Conservation (phyloP, 345 rosid species). For the Mallotus nudiflorus region DNA sequence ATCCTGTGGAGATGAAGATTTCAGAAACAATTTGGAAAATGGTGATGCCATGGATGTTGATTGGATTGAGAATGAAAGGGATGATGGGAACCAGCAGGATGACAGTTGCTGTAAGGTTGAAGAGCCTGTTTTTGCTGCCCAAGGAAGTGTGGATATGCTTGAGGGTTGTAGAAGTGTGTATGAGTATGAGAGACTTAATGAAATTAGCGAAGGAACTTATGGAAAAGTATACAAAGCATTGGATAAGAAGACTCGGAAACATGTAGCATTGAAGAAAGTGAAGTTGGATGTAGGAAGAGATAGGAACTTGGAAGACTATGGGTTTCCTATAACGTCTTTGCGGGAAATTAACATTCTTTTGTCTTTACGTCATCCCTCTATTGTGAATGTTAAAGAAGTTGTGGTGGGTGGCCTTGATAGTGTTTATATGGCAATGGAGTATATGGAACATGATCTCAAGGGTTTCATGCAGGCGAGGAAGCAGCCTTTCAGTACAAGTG, state of each 20-base stretch:
- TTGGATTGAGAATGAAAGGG: conserved; percentile 25
- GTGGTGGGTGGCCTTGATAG: conserved; percentile 61
- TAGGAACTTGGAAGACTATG: conserved; percentile 39
- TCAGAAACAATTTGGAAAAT: conserved; percentile 33
- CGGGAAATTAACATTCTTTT: conserved; percentile 86
- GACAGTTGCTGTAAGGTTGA: conserved; percentile 25
- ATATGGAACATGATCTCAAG: conserved; percentile 82
- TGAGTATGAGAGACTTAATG: conserved; percentile 69
- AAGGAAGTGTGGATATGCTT: conserved; percentile 55
- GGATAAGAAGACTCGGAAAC: conserved; percentile 64
- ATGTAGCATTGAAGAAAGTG: conserved; percentile 84
- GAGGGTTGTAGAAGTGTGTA: conserved; percentile 63
- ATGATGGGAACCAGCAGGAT: conserved; percentile 17
- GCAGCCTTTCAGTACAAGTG: conserved; percentile 77
- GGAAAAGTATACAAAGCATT: conserved; percentile 79
- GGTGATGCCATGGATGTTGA: conserved; percentile 28
- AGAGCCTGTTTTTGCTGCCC: conserved; percentile 24
- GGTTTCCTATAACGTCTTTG: conserved; percentile 77
- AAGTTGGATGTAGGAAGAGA: conserved; percentile 32
- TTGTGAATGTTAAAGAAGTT: conserved; percentile 81
- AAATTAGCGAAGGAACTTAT: conserved; percentile 84
- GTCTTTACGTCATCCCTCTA: conserved; percentile 68
- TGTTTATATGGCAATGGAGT: conserved; percentile 93
- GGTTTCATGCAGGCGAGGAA: conserved; percentile 67
- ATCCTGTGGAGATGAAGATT: conserved; percentile 27